Percentiles rank a stretch among this genome's conserved stretches.
Evolutionary conservation across 2,329 filamentous ascomycete species (phyloP).

Genomic region (Talaromyces sp.): DNA sequence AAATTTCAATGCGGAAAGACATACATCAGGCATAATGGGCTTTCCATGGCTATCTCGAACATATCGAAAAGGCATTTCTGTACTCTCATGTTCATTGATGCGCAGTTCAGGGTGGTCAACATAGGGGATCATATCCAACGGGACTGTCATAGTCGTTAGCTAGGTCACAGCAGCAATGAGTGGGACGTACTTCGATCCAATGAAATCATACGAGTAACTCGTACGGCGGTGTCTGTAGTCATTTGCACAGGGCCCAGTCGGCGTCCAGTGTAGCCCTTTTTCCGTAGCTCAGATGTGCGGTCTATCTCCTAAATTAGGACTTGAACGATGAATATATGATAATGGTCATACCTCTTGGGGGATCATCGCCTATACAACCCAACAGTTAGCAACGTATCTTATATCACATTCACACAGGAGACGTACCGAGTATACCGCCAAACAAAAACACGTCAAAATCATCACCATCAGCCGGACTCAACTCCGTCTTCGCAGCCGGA

Average conservation of each 20-base stretch:
- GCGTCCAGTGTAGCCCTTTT: conserved; percentile 86
- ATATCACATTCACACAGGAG: conserved; percentile 13
- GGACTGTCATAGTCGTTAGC: conserved; percentile 53
- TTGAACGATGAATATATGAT: conserved; percentile 18
- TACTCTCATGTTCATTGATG: conserved; percentile 88
- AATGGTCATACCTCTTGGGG: conserved; percentile 70
- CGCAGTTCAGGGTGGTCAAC: conserved; percentile 85
- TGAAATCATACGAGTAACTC: conserved; percentile 85
- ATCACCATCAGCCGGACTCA: conserved; percentile 78
- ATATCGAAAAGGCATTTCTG: conserved; percentile 97
- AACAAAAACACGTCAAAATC: conserved; percentile 90
- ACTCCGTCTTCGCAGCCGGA: conserved; percentile 75
- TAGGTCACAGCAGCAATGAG: background rate
- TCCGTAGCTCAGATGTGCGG: conserved; percentile 89
- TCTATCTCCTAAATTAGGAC: conserved; percentile 53
- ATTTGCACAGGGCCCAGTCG: conserved; percentile 91
- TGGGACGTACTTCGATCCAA: conserved; percentile 71
- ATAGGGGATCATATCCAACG: conserved; percentile 76
- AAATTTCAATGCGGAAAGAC: conserved; percentile 26
- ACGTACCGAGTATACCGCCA: conserved; percentile 85
- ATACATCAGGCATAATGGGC: conserved; percentile 88
- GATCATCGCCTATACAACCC: conserved; percentile 71
- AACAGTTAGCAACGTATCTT: conserved; percentile 7
- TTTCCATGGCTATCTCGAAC: conserved; percentile 72
- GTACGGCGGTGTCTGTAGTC: conserved; percentile 96